Percentiles rank a stretch among this genome's conserved stretches.
These are phyloP conservation scores for Kodamaea alishanica DNA, from an alignment of 1,139 yeast genomes.

Conservation along the genomic window DNA sequence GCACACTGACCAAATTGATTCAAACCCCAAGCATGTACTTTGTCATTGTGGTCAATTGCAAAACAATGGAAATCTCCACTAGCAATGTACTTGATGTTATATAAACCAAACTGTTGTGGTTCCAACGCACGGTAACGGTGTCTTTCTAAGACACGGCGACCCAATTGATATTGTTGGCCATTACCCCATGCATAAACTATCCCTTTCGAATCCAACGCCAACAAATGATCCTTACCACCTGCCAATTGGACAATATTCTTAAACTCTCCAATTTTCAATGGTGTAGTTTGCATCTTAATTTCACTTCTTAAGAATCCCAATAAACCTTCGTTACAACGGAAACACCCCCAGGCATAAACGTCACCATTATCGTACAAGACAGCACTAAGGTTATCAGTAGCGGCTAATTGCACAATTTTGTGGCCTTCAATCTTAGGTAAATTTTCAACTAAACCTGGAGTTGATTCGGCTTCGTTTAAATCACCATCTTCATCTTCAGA, in stretches of 20 bases:
- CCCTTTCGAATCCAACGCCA: slow-evolving; percentile 82
- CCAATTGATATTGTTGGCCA: slow-evolving; percentile 90
- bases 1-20: slow-evolving; percentile 98
- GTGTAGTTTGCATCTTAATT: slow-evolving; percentile 60
- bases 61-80: slow-evolving; percentile 96
- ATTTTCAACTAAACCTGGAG: slow-evolving; percentile 73
- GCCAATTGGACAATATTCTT: slow-evolving; percentile 81
- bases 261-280: slow-evolving; percentile 59
- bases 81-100: slow-evolving; percentile 73
- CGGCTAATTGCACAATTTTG: slow-evolving; percentile 76
- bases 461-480: slow-evolving; percentile 81
- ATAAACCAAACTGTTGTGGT: slow-evolving; percentile 76
- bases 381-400: slow-evolving; percentile 88
- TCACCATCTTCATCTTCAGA: slow-evolving; percentile 78
- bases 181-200: slow-evolving; percentile 96
- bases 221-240: slow-evolving; percentile 86
- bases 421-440: slow-evolving; percentile 45
- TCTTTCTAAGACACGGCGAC: slow-evolving; percentile 76
- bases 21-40: slow-evolving; percentile 87
- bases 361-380: slow-evolving; percentile 77
- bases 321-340: slow-evolving; percentile 87
- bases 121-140: slow-evolving; percentile 66
- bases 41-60: slow-evolving; percentile 74
- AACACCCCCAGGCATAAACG: slow-evolving; percentile 97
- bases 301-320: slow-evolving; percentile 70